These are phyloP conservation scores for Monosporascus sp. DNA, from an alignment of 2,329 filamentous ascomycete genomes.

Conservation along the genomic window DNA sequence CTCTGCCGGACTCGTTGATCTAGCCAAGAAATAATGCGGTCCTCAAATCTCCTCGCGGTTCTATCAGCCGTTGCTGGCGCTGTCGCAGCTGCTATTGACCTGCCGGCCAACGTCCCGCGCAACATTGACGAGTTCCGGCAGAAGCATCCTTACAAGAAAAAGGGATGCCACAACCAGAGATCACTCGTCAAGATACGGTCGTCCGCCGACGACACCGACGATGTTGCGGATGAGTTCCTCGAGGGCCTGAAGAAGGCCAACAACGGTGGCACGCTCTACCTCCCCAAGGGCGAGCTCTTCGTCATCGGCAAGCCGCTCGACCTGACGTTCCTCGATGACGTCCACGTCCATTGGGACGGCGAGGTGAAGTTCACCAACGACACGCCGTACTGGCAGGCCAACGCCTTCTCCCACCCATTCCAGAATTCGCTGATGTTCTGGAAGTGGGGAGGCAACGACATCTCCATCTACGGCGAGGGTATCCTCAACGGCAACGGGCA, in stretches of 20 bases:
- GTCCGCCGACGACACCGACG: conserved; percentile 49
- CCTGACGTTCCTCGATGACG: conserved; percentile 50
- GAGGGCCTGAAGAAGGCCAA: conserved; percentile 51
- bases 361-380: conserved; percentile 45
- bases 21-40: conserved; percentile 15
- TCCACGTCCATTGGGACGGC: conserved; percentile 54
- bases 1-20: background rate
- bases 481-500: conserved; percentile 51
- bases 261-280: conserved; percentile 50
- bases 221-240: conserved; percentile 51
- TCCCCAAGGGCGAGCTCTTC: conserved; percentile 49
- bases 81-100: conserved; percentile 15
- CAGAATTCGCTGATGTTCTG: conserved; percentile 55
- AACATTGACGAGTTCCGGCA: conserved; percentile 32
- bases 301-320: conserved; percentile 56
- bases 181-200: conserved; percentile 43
- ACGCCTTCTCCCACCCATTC: conserved; percentile 36
- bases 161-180: conserved; percentile 12
- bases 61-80: conserved; percentile 19
- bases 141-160: conserved; percentile 31
- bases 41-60: conserved; percentile 13
- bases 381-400: conserved; percentile 37
- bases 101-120: conserved; percentile 29
- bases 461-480: conserved; percentile 54
- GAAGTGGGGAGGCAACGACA: conserved; percentile 58